phyloP scores from a whole-genome alignment of 192 early-diverging fungal species.

The Backusella tarrabulga region DNA sequence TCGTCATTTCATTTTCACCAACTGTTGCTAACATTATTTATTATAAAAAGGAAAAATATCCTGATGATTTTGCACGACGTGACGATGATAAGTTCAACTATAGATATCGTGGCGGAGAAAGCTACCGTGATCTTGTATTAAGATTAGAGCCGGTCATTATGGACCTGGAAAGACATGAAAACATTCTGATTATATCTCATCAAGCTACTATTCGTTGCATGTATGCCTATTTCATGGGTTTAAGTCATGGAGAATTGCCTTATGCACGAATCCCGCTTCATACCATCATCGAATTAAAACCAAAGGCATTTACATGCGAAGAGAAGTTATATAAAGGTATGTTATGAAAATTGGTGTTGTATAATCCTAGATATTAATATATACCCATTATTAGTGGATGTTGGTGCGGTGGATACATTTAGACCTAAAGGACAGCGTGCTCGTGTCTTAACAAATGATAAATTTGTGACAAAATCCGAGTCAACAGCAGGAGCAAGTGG shows the following conservation, averaged over 20 bases:
- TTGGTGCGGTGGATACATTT: constrained; percentile 96
- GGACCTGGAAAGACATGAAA: constrained; percentile 95
- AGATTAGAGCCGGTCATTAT: constrained; percentile 97
- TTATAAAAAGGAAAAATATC: constrained; percentile 52
- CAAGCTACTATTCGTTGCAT: constrained; percentile 96
- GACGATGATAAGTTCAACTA: constrained; percentile 96
- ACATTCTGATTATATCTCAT: constrained; percentile 94
- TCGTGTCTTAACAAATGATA: background rate
- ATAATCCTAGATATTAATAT: background rate
- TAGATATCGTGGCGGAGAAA: constrained; percentile 81
- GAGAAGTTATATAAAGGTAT: constrained; percentile 79
- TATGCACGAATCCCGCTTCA: constrained; percentile 98
- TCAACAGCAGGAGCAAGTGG: constrained; percentile 23
- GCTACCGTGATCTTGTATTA: constrained; percentile 91
- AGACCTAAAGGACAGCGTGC: constrained; percentile 60
- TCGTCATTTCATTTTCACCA: too few species aligned
- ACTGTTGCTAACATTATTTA: too few species aligned
- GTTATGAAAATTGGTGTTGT: background rate
- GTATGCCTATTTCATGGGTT: constrained; percentile 96
- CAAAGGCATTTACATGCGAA: constrained; percentile 91
- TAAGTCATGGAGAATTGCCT: constrained; percentile 89
- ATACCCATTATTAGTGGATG: constrained; percentile 60
- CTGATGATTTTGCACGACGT: constrained; percentile 87
- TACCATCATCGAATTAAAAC: constrained; percentile 93
- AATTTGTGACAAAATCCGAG: background rate